Evolutionary conservation across 257 asterid species (phyloP).

Genomic region (Gentiana macrophylla): DNA sequence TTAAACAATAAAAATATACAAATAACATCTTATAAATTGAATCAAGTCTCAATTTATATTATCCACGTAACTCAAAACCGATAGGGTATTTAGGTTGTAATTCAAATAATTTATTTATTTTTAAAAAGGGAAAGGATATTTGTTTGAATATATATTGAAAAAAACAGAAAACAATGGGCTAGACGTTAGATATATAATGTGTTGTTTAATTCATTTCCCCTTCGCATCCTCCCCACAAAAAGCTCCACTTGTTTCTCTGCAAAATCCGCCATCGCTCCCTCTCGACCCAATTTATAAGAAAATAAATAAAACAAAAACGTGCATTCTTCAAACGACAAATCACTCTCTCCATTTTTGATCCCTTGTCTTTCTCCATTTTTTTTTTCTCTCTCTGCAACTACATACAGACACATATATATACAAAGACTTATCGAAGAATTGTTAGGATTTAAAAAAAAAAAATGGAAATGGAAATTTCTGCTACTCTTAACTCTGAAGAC

Average conservation of each 20-base stretch:
- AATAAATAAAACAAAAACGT: background rate
- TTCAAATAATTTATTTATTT: too few relatives aligned
- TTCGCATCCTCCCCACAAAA: constrained; percentile 18
- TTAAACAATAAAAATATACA: too few relatives aligned
- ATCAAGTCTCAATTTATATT: too few relatives aligned
- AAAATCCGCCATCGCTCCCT: constrained; percentile 39
- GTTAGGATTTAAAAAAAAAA: background rate
- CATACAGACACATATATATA: constrained; percentile 5
- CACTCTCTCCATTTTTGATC: constrained; percentile 61
- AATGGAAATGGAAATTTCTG: constrained; percentile 35
- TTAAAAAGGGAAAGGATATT: too few relatives aligned
- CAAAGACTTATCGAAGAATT: background rate
- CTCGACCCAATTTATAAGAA: too few relatives aligned
- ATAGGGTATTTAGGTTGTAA: too few relatives aligned
- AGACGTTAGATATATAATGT: background rate
- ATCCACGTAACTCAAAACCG: too few relatives aligned
- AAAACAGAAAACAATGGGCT: too few relatives aligned
- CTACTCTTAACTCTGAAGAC: constrained; percentile 22
- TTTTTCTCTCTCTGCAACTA: constrained; percentile 19
- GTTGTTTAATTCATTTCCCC: constrained; percentile 7
- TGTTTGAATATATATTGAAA: too few relatives aligned
- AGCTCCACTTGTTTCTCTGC: constrained; percentile 40
- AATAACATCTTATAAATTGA: too few relatives aligned
- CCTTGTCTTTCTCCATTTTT: constrained; percentile 30
- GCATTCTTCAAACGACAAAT: constrained; percentile 48